These are phyloP conservation scores for Tolypocladium inflatum DNA, from an alignment of 2,329 filamentous ascomycete species.

Conservation along the genomic window DNA sequence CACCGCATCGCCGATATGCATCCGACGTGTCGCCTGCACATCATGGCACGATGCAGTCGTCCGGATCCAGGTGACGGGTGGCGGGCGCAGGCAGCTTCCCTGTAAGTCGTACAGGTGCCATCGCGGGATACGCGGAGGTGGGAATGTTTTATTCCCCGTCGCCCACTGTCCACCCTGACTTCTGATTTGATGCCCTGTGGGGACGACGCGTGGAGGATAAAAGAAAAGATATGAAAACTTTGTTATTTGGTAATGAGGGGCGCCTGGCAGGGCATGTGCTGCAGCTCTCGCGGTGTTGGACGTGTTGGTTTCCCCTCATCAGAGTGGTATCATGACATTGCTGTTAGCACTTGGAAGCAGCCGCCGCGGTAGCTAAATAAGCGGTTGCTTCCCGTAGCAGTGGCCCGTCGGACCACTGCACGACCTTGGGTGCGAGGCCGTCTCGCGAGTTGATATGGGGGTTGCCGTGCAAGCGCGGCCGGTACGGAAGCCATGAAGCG, in stretches of 20 bases:
- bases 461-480: not conserved
- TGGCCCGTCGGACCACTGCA: not conserved
- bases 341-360: not conserved
- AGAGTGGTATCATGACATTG: not conserved
- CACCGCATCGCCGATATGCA: too few species aligned
- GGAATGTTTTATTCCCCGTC: not conserved
- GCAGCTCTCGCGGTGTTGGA: not conserved
- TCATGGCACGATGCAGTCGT: not conserved
- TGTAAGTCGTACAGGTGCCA: not conserved
- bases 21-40: not conserved
- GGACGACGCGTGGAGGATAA: not conserved
- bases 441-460: not conserved
- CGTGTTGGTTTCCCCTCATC: not conserved
- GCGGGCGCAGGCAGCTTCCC: not conserved
- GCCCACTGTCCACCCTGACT: not conserved
- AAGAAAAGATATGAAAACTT: not conserved
- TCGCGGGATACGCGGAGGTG: not conserved
- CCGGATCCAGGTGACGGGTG: not conserved
- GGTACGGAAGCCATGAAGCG: not conserved
- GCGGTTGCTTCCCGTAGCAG: not conserved
- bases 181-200: not conserved
- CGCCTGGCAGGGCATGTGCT: not conserved
- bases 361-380: not conserved
- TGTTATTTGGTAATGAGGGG: not conserved
- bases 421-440: not conserved